Evolutionary conservation across 768 basidiomycete genomes (phyloP).

Genomic region (Hygrophorus pudorinus): DNA sequence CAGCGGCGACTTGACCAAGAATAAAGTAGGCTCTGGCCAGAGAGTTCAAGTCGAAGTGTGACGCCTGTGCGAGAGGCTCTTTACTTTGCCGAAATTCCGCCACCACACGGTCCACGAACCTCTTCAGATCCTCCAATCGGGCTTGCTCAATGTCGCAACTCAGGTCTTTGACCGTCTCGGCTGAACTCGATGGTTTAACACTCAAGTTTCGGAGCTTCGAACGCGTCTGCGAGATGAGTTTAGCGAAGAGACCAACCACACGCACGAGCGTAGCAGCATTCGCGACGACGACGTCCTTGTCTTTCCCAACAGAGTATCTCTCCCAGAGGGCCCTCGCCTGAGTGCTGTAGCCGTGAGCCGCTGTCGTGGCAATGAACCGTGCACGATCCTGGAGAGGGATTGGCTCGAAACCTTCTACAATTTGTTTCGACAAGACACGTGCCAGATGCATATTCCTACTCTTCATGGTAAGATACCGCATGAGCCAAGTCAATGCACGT

Average conservation of each 20-base stretch:
- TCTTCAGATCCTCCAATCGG: constrained; percentile 16
- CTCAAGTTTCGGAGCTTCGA: constrained; percentile 7
- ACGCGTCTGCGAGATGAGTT: constrained; percentile 16
- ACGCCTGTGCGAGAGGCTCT: constrained; percentile 35
- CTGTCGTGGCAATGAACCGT: constrained; percentile 36
- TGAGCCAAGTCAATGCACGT: constrained; percentile 38
- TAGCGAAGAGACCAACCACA: constrained; percentile 39
- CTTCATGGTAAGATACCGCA: constrained; percentile 30
- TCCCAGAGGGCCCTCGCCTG: constrained; percentile 50
- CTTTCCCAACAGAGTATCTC: constrained; percentile 34
- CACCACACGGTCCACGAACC: constrained; percentile 38
- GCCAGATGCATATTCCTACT: constrained; percentile 35
- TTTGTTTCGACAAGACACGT: constrained; percentile 39
- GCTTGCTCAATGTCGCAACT: neutral
- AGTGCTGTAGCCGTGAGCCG: constrained; percentile 35
- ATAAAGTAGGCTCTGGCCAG: constrained; percentile 56
- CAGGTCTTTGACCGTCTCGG: neutral
- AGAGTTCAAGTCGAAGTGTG: constrained; percentile 45
- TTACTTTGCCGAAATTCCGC: constrained; percentile 31
- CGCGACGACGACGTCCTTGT: constrained; percentile 31
- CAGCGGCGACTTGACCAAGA: constrained; percentile 36
- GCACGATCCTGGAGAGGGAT: constrained; percentile 38
- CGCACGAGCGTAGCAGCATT: constrained; percentile 35
- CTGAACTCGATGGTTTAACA: neutral
- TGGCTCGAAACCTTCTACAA: constrained; percentile 28